Percentiles rank a stretch among this genome's conserved stretches.
These are phyloP conservation scores for Colletotrichum orchidophilum DNA, from an alignment of 2,329 filamentous ascomycete species.

Conservation along the genomic window DNA sequence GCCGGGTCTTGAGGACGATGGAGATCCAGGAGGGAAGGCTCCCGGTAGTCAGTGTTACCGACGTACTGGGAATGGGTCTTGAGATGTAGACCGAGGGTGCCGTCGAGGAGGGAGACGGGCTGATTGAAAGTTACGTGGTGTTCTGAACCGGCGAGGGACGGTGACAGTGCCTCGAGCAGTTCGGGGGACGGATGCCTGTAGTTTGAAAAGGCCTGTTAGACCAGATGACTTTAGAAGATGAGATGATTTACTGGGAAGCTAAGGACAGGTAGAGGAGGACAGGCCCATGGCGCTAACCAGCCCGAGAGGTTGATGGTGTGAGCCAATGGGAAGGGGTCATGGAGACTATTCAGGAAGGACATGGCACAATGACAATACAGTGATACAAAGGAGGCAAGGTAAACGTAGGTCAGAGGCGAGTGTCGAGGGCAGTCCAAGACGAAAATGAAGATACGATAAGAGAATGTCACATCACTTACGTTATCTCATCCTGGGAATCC, in stretches of 20 bases:
- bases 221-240: neutral
- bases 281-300: neutral
- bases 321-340: slow-evolving; percentile 8
- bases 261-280: neutral
- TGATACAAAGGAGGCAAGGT: slow-evolving; percentile 5
- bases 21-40: slow-evolving; percentile 65
- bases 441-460: neutral
- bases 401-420: neutral
- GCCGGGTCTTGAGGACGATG: slow-evolving; percentile 59
- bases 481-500: slow-evolving; percentile 32
- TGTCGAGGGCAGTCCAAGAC: neutral
- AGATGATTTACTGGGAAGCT: neutral
- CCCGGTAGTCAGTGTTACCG: slow-evolving; percentile 67
- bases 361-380: neutral
- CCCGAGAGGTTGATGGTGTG: neutral
- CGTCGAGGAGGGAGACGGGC: slow-evolving; percentile 44
- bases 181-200: slow-evolving; percentile 33
- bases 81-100: slow-evolving; percentile 64
- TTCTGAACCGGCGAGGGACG: slow-evolving; percentile 30
- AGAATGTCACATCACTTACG: slow-evolving; percentile 22
- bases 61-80: slow-evolving; percentile 69
- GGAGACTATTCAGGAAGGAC: neutral
- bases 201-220: neutral
- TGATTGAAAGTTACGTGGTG: slow-evolving; percentile 28
- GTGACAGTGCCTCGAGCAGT: slow-evolving; percentile 33